Base-by-base conservation (phyloP, 2,329 filamentous ascomycete species). In the Colletotrichum gloeosporioides region DNA sequence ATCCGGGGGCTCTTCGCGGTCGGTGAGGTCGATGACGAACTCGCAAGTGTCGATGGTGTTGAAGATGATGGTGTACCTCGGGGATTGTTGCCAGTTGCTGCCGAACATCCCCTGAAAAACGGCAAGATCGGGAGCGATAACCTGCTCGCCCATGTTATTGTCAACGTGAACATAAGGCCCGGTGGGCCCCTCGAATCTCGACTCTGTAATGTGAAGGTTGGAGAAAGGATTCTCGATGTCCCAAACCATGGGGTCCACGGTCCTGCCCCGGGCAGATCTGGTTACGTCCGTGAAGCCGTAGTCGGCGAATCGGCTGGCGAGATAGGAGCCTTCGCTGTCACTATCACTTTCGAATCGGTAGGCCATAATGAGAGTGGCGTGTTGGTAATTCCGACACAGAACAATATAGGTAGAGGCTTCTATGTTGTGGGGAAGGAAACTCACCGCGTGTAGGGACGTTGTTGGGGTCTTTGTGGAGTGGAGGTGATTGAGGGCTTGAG, bases 21-120 rank as follows among this genome's bases (percentile, higher is more conserved):
- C 29, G 3, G 7, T 22, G 15, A 73, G 53, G 16, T 61, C 7
- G 1, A 64, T 16, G 22, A 76, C 29, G 7, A 65, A 65, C 3
- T 71, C 61, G 29, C 64, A 76, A 2, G 8, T 49, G 15, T 25
- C 31, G 13, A 10, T 3, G 18, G 32, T 59, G 49, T 49, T 74
- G 13, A 36, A n/a, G 1, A 73, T 62, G 8, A 76, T 29, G 13
- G 53, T 15, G 10, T 44, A 15, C 8, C 36, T 39, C 12, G 32
- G 44, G 12, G 16, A 5, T 0, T 25, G 44, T n/a, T 59, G 13
- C 6, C 13, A 27, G 4, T 18, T 18, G 13, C 32, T 29, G 44
- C 62, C 59, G 5, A 59, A 12, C 13, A 73, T 36, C 5, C 36
- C n/a, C 16, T 12, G 57, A 6, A 13, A 16, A 25, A 29, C 62